These are phyloP conservation scores for Lenzites betulinus DNA, from an alignment of 768 basidiomycete genomes.

Conservation along the genomic window DNA sequence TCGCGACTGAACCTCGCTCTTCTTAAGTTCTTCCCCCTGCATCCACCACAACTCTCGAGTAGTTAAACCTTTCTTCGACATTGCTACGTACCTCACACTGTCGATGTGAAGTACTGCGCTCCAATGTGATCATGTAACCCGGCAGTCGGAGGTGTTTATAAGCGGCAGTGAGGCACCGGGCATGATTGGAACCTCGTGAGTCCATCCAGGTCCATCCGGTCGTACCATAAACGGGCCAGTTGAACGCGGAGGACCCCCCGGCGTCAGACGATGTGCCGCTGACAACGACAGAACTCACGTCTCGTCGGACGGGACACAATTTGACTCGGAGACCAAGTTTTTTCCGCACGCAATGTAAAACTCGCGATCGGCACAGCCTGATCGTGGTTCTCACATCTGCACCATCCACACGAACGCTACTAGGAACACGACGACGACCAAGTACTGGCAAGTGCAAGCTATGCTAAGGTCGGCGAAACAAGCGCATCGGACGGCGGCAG, in stretches of 20 bases:
- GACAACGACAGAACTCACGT: neutral
- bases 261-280: neutral
- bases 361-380: neutral
- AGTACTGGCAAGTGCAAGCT: too few relatives aligned
- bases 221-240: neutral
- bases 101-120: too few relatives aligned
- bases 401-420: neutral
- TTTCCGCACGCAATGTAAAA: neutral
- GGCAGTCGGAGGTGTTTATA: too few relatives aligned
- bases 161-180: neutral
- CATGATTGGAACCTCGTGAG: neutral
- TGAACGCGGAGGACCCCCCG: neutral
- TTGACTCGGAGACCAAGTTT: constrained; percentile 15
- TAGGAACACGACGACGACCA: neutral
- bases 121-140: too few relatives aligned
- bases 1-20: too few relatives aligned
- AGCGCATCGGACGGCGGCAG: neutral
- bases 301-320: neutral
- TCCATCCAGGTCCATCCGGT: neutral
- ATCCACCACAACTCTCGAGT: too few relatives aligned
- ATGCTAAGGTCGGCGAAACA: constrained; percentile 10
- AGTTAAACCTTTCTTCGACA: too few relatives aligned
- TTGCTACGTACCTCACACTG: too few relatives aligned
- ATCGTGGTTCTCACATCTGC: neutral
- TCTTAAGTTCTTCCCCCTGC: too few relatives aligned